phyloP scores from a whole-genome alignment of 2,329 filamentous ascomycete species.

The Verruconis gallopava region DNA sequence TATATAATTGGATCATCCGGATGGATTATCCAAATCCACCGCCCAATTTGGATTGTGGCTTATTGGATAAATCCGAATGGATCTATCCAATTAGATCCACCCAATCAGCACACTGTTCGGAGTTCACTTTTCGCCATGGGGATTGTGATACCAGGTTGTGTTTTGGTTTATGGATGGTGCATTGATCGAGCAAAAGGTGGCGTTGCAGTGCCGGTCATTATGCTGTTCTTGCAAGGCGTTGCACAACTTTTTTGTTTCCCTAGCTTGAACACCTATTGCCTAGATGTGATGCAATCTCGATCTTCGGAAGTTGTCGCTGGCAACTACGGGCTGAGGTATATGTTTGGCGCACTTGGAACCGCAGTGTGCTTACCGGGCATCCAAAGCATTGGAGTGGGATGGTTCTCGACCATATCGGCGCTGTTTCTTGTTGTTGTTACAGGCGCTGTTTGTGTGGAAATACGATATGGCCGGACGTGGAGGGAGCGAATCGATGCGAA shows the following conservation, averaged over 20 bases:
- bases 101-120: no score
- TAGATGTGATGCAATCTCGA: slow-evolving; percentile 64
- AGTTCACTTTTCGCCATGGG: slow-evolving; percentile 43
- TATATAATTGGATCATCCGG: no score
- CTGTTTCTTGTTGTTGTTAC: slow-evolving; percentile 40
- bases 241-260: slow-evolving; percentile 67
- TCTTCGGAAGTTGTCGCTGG: slow-evolving; percentile 65
- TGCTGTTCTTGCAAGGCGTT: slow-evolving; percentile 62
- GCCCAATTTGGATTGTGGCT: no score
- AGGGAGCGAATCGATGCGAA: no score
- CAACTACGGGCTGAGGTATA: slow-evolving; percentile 67
- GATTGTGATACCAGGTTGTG: slow-evolving; percentile 44
- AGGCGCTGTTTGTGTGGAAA: no score
- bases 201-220: slow-evolving; percentile 51
- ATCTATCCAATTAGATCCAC: no score
- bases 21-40: no score
- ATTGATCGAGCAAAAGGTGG: slow-evolving; percentile 43
- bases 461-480: no score
- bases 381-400: slow-evolving; percentile 63
- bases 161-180: slow-evolving; percentile 58
- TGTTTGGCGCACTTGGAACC: slow-evolving; percentile 58
- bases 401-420: slow-evolving; percentile 62
- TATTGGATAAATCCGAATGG: no score
- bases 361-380: slow-evolving; percentile 62
- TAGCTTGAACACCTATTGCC: slow-evolving; percentile 64